These are phyloP conservation scores for Endocalyx cinctus DNA, from an alignment of 2,329 filamentous ascomycete species.

Conservation along the genomic window DNA sequence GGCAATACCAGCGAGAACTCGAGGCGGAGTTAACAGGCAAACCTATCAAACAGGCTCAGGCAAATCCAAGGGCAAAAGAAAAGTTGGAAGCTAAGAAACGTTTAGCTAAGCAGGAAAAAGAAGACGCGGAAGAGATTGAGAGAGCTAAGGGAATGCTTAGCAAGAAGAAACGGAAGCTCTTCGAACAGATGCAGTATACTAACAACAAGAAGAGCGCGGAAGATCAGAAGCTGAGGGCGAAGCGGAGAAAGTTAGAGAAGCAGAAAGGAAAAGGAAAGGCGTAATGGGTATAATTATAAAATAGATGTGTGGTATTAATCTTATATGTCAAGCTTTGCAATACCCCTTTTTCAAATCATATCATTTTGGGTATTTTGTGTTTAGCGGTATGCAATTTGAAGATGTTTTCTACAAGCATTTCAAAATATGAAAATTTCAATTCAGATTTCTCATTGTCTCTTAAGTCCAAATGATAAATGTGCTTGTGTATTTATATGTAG, in stretches of 20 bases:
- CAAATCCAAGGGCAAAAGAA: slow-evolving; percentile 53
- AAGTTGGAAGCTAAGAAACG: slow-evolving; percentile 69
- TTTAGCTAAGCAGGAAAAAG: slow-evolving; percentile 63
- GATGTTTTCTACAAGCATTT: too few species aligned
- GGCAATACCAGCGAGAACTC: slow-evolving; percentile 80
- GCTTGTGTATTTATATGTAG: too few species aligned
- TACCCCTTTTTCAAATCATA: too few species aligned
- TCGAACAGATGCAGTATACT: slow-evolving; percentile 95
- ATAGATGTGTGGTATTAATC: too few species aligned
- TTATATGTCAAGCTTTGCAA: too few species aligned
- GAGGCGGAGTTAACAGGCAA: slow-evolving; percentile 85
- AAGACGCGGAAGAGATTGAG: slow-evolving; percentile 83
- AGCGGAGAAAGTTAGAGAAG: slow-evolving; percentile 86
- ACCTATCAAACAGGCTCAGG: slow-evolving; percentile 44
- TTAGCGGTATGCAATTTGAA: too few species aligned
- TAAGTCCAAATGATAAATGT: too few species aligned
- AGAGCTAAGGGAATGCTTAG: slow-evolving; percentile 97
- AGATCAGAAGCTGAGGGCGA: slow-evolving; percentile 78
- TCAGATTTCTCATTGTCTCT: too few species aligned
- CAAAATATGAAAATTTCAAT: too few species aligned
- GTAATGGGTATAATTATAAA: slow-evolving; percentile 13
- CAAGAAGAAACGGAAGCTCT: slow-evolving; percentile 94
- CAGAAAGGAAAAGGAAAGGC: slow-evolving; percentile 31
- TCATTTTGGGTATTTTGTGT: too few species aligned
- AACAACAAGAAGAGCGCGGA: slow-evolving; percentile 92